Evolutionary conservation across 2,329 filamentous ascomycete species (phyloP), one percentile per base, ranked within the genome.

Genomic region (Teratosphaeria gauchensis): DNA sequence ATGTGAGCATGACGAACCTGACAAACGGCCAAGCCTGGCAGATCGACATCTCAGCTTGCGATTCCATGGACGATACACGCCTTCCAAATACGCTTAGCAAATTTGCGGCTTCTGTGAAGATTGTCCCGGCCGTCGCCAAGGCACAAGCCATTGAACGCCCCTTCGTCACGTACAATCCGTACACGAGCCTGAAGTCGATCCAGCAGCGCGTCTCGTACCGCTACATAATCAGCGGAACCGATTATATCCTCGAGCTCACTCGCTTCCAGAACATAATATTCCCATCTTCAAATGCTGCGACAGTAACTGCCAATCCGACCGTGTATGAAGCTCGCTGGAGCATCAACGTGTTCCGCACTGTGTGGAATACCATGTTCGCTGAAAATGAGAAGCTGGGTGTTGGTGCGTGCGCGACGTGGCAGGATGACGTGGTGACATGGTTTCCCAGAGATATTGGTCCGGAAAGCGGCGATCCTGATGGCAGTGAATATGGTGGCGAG

Each of bases 161-260:
- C 0, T 67, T 67, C 61, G 61, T 68, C 46, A 57, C 48, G 9
- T 67, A 57, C 60, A 64, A 62, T 11, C 56, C 55, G 0, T 56
- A 53, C 46, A 24, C 54, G 6, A 56, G 53, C 11, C 53, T 66
- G 5, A 63, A 59, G 38, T 58, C 52, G 11, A 32, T 69, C 14
- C 66, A 68, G 11, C 65, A 71, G 51, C 61, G 64, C 14, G 60
- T 64, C 4, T 60, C 51, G n/a, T 71, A 68, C 51, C 62, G 60
- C 8, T 72, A 66, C 63, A 59, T 57, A 21, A 61, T 73, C 51
- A 57, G 28, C 9, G 57, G 60, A 28, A 65, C 68, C 32, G 67
- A 68, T 33, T 73, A 69, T 58, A 65, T 58, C 0, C 60, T 71
- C 12, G 69, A 72, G 51, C 58, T 73, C 30, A 57, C 60, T 11